phyloP scores from a whole-genome alignment of 2,329 filamentous ascomycete genomes.

The Exophiala xenobiotica region DNA sequence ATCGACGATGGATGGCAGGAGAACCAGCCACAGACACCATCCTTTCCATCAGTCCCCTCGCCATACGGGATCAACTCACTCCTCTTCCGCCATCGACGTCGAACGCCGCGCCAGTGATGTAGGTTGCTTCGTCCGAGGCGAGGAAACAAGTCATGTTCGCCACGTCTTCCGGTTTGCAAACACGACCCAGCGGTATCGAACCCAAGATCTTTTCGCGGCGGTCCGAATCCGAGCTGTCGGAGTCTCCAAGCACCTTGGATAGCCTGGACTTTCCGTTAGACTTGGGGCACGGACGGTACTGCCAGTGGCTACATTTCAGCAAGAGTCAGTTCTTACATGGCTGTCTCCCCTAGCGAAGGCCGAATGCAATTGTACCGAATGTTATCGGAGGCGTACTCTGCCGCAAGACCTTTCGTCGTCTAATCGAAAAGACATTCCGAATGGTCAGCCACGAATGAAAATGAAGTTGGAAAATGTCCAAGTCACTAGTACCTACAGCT shows the following conservation, averaged over 20 bases:
- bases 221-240: constrained; percentile 19
- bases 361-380: constrained; percentile 26
- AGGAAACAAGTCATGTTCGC: constrained; percentile 33
- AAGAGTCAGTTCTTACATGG: constrained; percentile 21
- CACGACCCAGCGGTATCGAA: constrained; percentile 26
- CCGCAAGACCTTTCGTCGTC: constrained; percentile 23
- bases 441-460: not conserved
- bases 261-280: constrained; percentile 1
- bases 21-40: too few relatives aligned
- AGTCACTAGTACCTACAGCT: constrained; percentile 13
- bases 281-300: not conserved
- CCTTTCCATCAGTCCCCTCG: not conserved
- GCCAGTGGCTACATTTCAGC: not conserved
- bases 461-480: not conserved
- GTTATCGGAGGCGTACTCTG: constrained; percentile 21
- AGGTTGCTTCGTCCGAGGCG: constrained; percentile 26
- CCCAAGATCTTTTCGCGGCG: constrained; percentile 18
- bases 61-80: constrained; percentile 20
- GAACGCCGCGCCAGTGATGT: constrained; percentile 31
- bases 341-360: constrained; percentile 23
- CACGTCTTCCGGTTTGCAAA: constrained; percentile 31
- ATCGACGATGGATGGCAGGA: too few relatives aligned
- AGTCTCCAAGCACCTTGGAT: constrained; percentile 14
- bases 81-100: constrained; percentile 31
- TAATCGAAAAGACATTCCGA: too few relatives aligned